Base-by-base conservation (phyloP, 192 early-diverging fungal species). In the Backusella mclennaniae region DNA sequence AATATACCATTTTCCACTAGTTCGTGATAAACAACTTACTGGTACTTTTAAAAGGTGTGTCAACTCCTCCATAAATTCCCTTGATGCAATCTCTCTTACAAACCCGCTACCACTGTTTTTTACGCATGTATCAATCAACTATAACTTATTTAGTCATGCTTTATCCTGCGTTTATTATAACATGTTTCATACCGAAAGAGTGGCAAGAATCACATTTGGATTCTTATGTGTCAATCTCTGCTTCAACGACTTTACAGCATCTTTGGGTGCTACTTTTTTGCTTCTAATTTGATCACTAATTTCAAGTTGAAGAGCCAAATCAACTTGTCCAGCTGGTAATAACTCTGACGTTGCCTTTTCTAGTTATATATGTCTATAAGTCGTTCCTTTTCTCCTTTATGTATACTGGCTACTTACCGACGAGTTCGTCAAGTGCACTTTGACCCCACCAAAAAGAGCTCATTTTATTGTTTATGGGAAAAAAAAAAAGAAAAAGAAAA, bases 91-190 rank as follows among this genome's bases (percentile, higher is more conserved):
- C 80, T 98, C 95, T 14, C 90, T 86, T 56, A 98, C 80, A 79
- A 99, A 95, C 56, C 92, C 89, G 33, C 84, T 78, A 4, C 98
- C 98, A 29, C 93, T 92, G 83, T 99, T 99, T 83, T 99, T 99
- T 39, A 98, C 93, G 74, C 95, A 97, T 26, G 92, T 93, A 82
- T 99, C 98, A 1, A 90, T 87, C 46, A 98, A 83, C 90, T 95
- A 56, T 42, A 75, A 17, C 38, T 69, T 69, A 38, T 33, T 21
- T 15, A 35, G 35, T n/a, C 19, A 19, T 21, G 38, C 7, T 39
- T 70, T n/a, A 39, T 38, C 49, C 19, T 39, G 39, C 21, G 1
- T 33, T 49, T 38, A 71, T 11, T 23, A 81, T 0, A 49, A 9
- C 15, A 44, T 44, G 42, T 44, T 44, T 44, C 80, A 67, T 85